Evolutionary conservation across 1,139 yeast species (phyloP).

Genomic region (Geotrichum carabidarum): DNA sequence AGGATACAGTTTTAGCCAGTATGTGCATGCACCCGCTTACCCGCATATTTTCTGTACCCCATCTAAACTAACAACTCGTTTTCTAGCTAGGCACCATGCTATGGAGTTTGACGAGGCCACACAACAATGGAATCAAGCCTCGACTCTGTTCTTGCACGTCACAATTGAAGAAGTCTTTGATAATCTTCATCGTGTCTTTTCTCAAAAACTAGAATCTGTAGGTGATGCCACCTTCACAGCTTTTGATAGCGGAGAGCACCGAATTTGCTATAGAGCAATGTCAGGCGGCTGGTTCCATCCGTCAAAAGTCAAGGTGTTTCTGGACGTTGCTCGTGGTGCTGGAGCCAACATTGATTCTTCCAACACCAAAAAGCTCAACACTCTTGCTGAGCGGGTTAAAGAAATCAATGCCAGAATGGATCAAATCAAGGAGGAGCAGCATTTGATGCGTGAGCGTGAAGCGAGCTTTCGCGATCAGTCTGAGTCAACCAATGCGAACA

Average conservation of each 20-base stretch:
- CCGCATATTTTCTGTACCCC: not conserved
- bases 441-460: constrained; percentile 64
- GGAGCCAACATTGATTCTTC: constrained; percentile 48
- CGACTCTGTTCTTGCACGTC: constrained; percentile 45
- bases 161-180: constrained; percentile 64
- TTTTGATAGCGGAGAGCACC: constrained; percentile 66
- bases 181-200: constrained; percentile 60
- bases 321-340: constrained; percentile 52
- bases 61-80: not conserved
- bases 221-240: constrained; percentile 70
- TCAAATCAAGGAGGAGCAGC: constrained; percentile 60
- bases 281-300: constrained; percentile 55
- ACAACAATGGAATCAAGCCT: constrained; percentile 45
- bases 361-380: constrained; percentile 45
- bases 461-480: constrained; percentile 61
- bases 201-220: constrained; percentile 53
- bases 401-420: constrained; percentile 51
- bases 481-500: constrained; percentile 60
- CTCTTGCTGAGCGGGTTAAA: constrained; percentile 51
- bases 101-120: constrained; percentile 50
- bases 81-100: constrained; percentile 46
- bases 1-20: constrained; percentile 57
- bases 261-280: constrained; percentile 63
- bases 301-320: constrained; percentile 46
- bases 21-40: constrained; percentile 17